These are phyloP conservation scores for Botryobasidium botryosum DNA, from an alignment of 768 basidiomycete species.

Conservation along the genomic window DNA sequence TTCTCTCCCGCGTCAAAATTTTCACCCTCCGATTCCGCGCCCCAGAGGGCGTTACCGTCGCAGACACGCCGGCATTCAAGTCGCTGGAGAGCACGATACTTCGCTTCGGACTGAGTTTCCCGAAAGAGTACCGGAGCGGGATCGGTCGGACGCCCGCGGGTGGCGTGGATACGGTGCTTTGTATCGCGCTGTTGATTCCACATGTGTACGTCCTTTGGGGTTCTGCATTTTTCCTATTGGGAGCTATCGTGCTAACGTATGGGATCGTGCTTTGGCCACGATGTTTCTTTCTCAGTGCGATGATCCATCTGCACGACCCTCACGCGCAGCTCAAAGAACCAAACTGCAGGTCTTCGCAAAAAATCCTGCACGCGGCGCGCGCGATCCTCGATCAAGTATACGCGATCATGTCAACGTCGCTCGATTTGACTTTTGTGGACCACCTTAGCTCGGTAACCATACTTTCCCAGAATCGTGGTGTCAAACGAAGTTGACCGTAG, in stretches of 20 bases:
- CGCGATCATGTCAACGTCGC: conserved; percentile 49
- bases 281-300: no score
- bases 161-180: no score
- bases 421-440: conserved; percentile 51
- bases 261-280: no score
- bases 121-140: conserved; percentile 7
- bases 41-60: not conserved
- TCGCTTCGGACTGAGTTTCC: conserved; percentile 5
- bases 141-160: no score
- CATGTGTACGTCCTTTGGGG: no score
- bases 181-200: no score
- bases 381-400: conserved; percentile 51
- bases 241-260: no score
- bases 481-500: no score
- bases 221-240: no score
- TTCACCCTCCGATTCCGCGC: conserved; percentile 5
- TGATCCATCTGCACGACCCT: conserved; percentile 58
- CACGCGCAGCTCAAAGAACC: conserved; percentile 43
- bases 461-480: no score
- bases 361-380: conserved; percentile 48
- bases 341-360: conserved; percentile 51
- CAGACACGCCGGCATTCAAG: conserved; percentile 9
- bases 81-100: conserved; percentile 5
- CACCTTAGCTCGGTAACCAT: conserved; percentile 55
- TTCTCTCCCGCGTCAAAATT: conserved; percentile 6